Evolutionary conservation across 257 asterid species (phyloP).

Genomic region (Galeopsis tetrahit): DNA sequence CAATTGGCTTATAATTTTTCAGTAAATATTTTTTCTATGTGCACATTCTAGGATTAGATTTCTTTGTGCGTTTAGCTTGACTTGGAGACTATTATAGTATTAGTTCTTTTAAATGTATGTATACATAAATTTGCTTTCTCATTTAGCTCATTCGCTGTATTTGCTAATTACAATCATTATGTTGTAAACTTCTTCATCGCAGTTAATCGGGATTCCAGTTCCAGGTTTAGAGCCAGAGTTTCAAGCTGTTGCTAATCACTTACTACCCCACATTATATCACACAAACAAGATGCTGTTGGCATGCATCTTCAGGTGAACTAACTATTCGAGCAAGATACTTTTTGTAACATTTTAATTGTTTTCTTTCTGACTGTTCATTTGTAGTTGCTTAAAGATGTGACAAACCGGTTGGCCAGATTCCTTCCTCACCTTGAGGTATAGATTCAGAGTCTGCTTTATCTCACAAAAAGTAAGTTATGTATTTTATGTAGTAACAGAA

Average conservation of each 20-base stretch:
- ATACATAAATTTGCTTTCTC: slow-evolving; percentile 15
- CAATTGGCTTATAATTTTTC: slow-evolving; percentile 19
- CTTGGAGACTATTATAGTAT: slow-evolving; percentile 18
- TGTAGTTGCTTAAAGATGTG: slow-evolving; percentile 91
- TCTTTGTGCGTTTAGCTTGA: slow-evolving; percentile 11
- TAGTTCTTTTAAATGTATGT: slow-evolving; percentile 16
- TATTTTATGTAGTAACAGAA: slow-evolving; percentile 30
- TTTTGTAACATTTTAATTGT: slow-evolving; percentile 23
- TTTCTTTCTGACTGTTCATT: slow-evolving; percentile 48
- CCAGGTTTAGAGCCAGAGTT: slow-evolving; percentile 92
- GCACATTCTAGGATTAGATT: neutral
- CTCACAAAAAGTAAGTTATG: slow-evolving; percentile 29
- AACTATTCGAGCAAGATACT: slow-evolving; percentile 19
- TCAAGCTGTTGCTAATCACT: slow-evolving; percentile 78
- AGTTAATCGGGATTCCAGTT: slow-evolving; percentile 87
- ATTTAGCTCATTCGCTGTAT: slow-evolving; percentile 16
- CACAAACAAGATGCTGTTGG: slow-evolving; percentile 80
- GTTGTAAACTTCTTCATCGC: slow-evolving; percentile 46
- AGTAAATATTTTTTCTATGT: slow-evolving; percentile 24
- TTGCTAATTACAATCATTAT: slow-evolving; percentile 11
- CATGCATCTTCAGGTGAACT: slow-evolving; percentile 88
- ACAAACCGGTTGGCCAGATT: slow-evolving; percentile 76
- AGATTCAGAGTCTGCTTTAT: slow-evolving; percentile 28
- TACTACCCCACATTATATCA: slow-evolving; percentile 78
- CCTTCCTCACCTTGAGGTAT: slow-evolving; percentile 97